These are phyloP conservation scores for Talaromyces thailandensis DNA, from an alignment of 495 filamentous ascomycete genomes.

Conservation along the genomic window DNA sequence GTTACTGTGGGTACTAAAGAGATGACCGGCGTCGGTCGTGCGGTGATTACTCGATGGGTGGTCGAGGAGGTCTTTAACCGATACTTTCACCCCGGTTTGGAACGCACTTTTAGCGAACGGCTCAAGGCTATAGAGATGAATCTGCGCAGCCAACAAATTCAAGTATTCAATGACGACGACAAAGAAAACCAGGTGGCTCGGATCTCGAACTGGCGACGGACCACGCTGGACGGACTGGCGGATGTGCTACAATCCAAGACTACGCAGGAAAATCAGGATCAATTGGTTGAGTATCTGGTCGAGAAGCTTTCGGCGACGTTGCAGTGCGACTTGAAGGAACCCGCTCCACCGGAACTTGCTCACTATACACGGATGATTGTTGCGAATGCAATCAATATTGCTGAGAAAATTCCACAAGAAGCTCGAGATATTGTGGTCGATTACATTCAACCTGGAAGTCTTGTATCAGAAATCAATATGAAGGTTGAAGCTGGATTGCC, in stretches of 20 bases:
- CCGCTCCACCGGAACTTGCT: constrained; percentile 66
- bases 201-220: constrained; percentile 85
- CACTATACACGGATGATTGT: constrained; percentile 83
- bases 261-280: constrained; percentile 50
- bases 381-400: constrained; percentile 80
- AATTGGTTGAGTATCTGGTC: constrained; percentile 60
- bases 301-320: constrained; percentile 62
- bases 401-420: constrained; percentile 79
- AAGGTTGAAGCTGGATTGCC: constrained; percentile 74
- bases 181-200: constrained; percentile 81
- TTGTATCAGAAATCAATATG: constrained; percentile 64
- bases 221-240: constrained; percentile 85
- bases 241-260: constrained; percentile 57
- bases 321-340: constrained; percentile 63
- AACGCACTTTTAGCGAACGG: constrained; percentile 61
- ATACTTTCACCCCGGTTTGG: constrained; percentile 84
- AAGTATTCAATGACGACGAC: constrained; percentile 71
- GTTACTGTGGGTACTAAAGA: constrained; percentile 77
- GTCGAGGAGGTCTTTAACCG: constrained; percentile 85
- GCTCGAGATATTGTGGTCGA: constrained; percentile 82
- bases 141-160: constrained; percentile 62
- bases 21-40: constrained; percentile 93
- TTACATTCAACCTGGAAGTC: constrained; percentile 67
- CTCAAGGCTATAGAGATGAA: constrained; percentile 86
- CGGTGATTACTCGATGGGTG: constrained; percentile 82